phyloP scores from a whole-genome alignment of 176 grass and related monocot species.

The Triticum turgidum region DNA sequence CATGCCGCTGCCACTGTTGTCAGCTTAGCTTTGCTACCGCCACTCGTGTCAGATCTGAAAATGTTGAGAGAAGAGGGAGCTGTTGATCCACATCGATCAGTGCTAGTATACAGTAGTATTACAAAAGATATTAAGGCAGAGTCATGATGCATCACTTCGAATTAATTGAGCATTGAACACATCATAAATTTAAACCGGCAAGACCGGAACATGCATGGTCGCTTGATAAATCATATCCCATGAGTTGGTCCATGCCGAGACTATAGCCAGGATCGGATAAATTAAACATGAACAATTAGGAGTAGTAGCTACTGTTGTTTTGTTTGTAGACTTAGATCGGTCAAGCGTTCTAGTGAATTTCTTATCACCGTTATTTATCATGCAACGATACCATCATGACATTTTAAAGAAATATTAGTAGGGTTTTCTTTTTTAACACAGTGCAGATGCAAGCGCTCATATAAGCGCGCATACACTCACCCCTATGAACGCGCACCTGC shows the following conservation, averaged over 20 bases:
- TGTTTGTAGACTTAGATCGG: background rate
- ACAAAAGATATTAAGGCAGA: background rate
- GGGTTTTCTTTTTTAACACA: too few relatives aligned
- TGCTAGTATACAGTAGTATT: background rate
- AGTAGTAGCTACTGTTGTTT: background rate
- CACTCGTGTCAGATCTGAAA: conserved; percentile 17
- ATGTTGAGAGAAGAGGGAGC: background rate
- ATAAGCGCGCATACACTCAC: too few relatives aligned
- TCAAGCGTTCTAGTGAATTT: background rate
- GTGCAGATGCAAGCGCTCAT: too few relatives aligned
- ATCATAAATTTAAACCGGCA: conserved; percentile 6
- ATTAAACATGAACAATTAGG: background rate
- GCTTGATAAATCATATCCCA: conserved; percentile 13
- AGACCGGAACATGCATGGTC: conserved; percentile 15
- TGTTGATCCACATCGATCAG: background rate
- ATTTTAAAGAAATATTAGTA: too few relatives aligned
- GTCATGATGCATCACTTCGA: background rate
- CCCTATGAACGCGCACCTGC: too few relatives aligned
- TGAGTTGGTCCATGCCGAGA: background rate
- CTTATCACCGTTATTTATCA: background rate
- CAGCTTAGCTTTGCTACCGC: background rate
- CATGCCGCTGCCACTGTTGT: background rate
- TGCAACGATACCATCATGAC: background rate
- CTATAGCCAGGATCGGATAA: background rate
- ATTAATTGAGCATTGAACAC: background rate